Evolutionary conservation across 768 basidiomycete species (phyloP).

Genomic region (Termitomyces sp.): DNA sequence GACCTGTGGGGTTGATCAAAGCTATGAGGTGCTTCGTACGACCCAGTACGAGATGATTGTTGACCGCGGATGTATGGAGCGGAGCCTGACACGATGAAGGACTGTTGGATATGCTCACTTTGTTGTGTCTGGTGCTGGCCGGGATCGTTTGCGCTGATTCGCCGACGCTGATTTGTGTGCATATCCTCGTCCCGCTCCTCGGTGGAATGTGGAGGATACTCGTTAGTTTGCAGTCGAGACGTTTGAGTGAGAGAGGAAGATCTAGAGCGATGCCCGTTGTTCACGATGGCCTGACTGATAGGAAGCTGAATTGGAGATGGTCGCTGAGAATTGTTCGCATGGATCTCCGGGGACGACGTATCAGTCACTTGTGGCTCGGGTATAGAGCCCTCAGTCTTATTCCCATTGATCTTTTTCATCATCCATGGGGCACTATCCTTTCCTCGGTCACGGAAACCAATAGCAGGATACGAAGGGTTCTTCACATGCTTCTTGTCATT

Average conservation of each 20-base stretch:
- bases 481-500: conserved; percentile 37
- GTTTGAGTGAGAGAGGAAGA: conserved; percentile 20
- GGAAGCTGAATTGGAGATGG: not conserved
- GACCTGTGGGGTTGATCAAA: conserved; percentile 16
- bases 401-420: conserved; percentile 5
- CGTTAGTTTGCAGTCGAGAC: conserved; percentile 13
- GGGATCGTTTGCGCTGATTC: conserved; percentile 15
- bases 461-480: conserved; percentile 34
- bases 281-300: not conserved
- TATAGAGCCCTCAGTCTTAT: not conserved
- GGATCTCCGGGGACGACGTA: not conserved
- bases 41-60: conserved; percentile 14
- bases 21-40: conserved; percentile 15
- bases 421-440: conserved; percentile 21
- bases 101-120: conserved; percentile 3
- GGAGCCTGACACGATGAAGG: conserved; percentile 8
- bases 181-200: conserved; percentile 6
- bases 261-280: conserved; percentile 18
- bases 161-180: conserved; percentile 10
- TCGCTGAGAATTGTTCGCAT: conserved; percentile 1
- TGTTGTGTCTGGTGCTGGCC: conserved; percentile 18
- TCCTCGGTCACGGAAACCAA: conserved; percentile 43
- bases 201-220: conserved; percentile 14
- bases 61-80: conserved; percentile 5
- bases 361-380: not conserved